Evolutionary conservation across 306 rosid species (phyloP).

Genomic region (Medicago ruthenica): DNA sequence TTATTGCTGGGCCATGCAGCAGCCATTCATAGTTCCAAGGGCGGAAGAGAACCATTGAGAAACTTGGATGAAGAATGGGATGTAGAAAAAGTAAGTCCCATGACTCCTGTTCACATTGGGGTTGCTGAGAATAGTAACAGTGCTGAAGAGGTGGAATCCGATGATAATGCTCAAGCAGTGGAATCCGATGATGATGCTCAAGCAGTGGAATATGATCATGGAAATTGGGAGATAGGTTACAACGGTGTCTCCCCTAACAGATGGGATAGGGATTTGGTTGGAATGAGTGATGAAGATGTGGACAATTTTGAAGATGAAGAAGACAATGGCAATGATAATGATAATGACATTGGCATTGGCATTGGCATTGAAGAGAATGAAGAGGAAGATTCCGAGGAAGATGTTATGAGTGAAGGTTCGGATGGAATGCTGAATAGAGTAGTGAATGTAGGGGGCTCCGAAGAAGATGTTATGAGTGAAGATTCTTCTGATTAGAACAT

Average conservation of each 20-base stretch:
- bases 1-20: constrained; percentile 51
- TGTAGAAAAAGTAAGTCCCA: constrained; percentile 55
- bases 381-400: constrained; percentile 77
- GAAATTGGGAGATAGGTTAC: constrained; percentile 83
- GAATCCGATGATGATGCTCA: constrained; percentile 51
- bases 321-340: constrained; percentile 55
- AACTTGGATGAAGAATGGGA: constrained; percentile 81
- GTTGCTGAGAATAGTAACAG: constrained; percentile 59
- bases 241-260: constrained; percentile 61
- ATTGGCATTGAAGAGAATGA: constrained; percentile 57
- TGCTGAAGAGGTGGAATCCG: constrained; percentile 59
- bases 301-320: constrained; percentile 78
- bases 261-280: constrained; percentile 66
- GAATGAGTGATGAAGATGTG: constrained; percentile 76
- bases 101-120: constrained; percentile 53
- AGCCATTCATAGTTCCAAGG: constrained; percentile 53
- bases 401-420: constrained; percentile 72
- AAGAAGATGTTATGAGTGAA: constrained; percentile 36
- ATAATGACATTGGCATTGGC: neutral
- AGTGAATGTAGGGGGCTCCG: constrained; percentile 62
- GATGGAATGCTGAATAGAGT: constrained; percentile 62
- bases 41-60: constrained; percentile 67
- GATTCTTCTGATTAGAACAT: constrained; percentile 77
- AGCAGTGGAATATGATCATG: constrained; percentile 79
- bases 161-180: neutral